Percentiles rank a stretch among this genome's conserved stretches.
phyloP scores from a whole-genome alignment of 495 filamentous ascomycete species.

The Acidomyces sp. region DNA sequence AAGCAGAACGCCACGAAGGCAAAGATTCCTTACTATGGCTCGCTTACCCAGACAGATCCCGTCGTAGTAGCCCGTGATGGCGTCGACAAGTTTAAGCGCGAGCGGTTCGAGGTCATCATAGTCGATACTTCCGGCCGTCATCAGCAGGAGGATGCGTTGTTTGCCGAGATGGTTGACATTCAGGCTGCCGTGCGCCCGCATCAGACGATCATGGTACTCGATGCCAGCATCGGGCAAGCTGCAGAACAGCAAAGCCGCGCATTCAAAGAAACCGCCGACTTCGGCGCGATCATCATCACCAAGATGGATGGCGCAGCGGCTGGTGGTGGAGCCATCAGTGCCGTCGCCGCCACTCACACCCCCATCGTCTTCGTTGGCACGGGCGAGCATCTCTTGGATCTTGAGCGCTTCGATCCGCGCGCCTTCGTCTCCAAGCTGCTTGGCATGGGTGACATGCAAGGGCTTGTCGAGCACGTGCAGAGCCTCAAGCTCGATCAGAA shows the following conservation, averaged over 20 bases:
- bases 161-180: conserved; percentile 97
- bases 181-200: conserved; percentile 82
- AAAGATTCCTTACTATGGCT: conserved; percentile 97
- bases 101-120: conserved; percentile 95
- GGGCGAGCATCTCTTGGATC: conserved; percentile 89
- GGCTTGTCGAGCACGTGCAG: conserved; percentile 93
- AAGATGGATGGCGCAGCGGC: conserved; percentile 95
- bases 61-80: conserved; percentile 85
- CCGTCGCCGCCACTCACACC: conserved; percentile 89
- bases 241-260: conserved; percentile 89
- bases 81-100: conserved; percentile 98
- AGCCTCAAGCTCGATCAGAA: conserved; percentile 94
- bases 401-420: conserved; percentile 83
- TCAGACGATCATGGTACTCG: conserved; percentile 96
- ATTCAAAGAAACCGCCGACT: conserved; percentile 95
- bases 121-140: conserved; percentile 94
- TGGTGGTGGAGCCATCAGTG: conserved; percentile 95
- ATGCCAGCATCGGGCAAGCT: conserved; percentile 89
- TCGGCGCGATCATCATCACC: conserved; percentile 96
- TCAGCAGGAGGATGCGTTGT: conserved; percentile 85
- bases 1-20: conserved; percentile 99
- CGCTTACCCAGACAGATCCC: conserved; percentile 88
- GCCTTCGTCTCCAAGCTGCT: conserved; percentile 83
- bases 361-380: conserved; percentile 97
- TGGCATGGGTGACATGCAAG: conserved; percentile 94